Evolutionary conservation across 1,284 basidiomycete genomes (phyloP).

Genomic region (Puccinia triticina): DNA sequence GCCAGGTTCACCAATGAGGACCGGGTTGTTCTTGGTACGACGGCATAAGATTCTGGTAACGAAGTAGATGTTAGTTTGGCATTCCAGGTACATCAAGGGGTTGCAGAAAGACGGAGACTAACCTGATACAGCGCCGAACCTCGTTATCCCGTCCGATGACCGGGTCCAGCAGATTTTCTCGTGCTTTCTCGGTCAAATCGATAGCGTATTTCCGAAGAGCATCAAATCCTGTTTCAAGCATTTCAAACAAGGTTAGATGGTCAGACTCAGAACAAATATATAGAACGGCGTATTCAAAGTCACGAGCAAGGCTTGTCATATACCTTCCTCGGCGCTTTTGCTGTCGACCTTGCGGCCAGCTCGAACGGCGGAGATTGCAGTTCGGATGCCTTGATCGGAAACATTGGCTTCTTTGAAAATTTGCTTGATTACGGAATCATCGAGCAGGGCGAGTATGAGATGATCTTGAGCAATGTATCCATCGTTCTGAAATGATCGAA

Average conservation of each 20-base stretch:
- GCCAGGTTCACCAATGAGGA: conserved; percentile 89
- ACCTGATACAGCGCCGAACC: conserved; percentile 69
- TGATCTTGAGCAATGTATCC: conserved; percentile 90
- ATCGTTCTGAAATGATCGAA: conserved; percentile 67
- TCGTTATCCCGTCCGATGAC: conserved; percentile 67
- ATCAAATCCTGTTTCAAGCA: conserved; percentile 58
- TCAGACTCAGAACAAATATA: background rate
- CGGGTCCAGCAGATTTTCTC: conserved; percentile 66
- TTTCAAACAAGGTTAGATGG: background rate
- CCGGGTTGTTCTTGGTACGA: conserved; percentile 86
- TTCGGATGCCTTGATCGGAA: conserved; percentile 74
- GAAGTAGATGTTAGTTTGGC: background rate
- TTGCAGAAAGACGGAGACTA: conserved; percentile 48
- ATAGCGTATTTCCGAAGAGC: conserved; percentile 61
- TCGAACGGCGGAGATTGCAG: conserved; percentile 75
- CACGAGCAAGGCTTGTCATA: conserved; percentile 62
- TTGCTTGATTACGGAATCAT: conserved; percentile 70
- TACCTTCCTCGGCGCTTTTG: conserved; percentile 80
- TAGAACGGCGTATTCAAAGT: background rate
- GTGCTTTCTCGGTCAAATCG: conserved; percentile 66
- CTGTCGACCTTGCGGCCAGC: conserved; percentile 81
- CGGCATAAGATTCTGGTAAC: conserved; percentile 58
- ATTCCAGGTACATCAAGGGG: background rate
- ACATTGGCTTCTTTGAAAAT: conserved; percentile 76
- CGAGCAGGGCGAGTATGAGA: conserved; percentile 70